Percentiles rank a stretch among this genome's conserved stretches.
phyloP scores from a whole-genome alignment of 2,329 filamentous ascomycete species.

The Microdochium trichocladiopsis region DNA sequence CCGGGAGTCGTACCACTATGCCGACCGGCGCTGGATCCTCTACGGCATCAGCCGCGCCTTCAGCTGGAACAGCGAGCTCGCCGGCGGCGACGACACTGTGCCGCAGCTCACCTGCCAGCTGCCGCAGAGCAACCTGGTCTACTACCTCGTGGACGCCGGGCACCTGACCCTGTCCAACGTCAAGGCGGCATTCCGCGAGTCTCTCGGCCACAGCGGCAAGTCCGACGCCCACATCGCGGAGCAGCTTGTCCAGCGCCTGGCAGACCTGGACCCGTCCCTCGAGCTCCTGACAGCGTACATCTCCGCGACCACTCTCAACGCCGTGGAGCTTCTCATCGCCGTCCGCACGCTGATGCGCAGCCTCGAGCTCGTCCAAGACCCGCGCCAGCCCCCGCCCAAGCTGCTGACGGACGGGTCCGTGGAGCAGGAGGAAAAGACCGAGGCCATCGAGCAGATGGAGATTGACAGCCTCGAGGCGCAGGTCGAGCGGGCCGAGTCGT shows the following conservation, averaged over 20 bases:
- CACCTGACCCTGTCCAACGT: slow-evolving; percentile 54
- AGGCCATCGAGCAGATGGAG: slow-evolving; percentile 37
- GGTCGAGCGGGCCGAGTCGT: slow-evolving; percentile 60
- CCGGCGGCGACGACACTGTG: slow-evolving; percentile 29
- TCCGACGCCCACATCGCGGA: slow-evolving; percentile 44
- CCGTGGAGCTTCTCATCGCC: slow-evolving; percentile 59
- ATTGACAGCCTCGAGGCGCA: slow-evolving; percentile 57
- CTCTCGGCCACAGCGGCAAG: slow-evolving; percentile 33
- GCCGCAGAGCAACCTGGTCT: slow-evolving; percentile 46
- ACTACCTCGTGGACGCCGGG: slow-evolving; percentile 53
- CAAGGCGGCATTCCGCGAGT: slow-evolving; percentile 47
- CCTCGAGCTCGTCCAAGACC: slow-evolving; percentile 50
- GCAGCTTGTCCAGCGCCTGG: slow-evolving; percentile 55
- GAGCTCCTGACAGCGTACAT: slow-evolving; percentile 60
- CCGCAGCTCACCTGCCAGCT: slow-evolving; percentile 31
- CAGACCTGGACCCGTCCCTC: slow-evolving; percentile 61
- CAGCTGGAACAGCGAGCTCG: slow-evolving; percentile 40
- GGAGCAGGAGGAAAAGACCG: slow-evolving; percentile 17
- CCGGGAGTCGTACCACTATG: slow-evolving; percentile 39
- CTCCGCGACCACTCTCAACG: slow-evolving; percentile 56
- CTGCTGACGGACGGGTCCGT: slow-evolving; percentile 18
- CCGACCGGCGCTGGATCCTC: slow-evolving; percentile 59
- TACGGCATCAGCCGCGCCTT: slow-evolving; percentile 58
- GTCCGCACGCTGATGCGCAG: slow-evolving; percentile 63
- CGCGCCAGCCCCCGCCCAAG: slow-evolving; percentile 22